Percentiles rank a stretch among this genome's conserved stretches.
phyloP scores from a whole-genome alignment of 2,329 filamentous ascomycete species.

The Chrysoporthe cubensis region DNA sequence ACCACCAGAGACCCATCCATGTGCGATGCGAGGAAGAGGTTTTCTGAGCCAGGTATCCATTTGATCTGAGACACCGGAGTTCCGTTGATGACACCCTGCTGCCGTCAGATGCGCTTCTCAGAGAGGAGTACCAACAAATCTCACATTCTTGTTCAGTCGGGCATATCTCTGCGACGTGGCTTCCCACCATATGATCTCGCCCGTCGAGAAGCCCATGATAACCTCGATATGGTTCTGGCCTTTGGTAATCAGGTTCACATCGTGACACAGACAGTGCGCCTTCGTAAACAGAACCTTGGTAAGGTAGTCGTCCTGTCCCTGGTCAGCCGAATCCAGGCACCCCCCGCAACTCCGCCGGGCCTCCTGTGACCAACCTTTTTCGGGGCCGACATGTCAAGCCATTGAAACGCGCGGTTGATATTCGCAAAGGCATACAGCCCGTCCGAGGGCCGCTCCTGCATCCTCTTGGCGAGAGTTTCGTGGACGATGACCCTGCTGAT shows the following conservation, averaged over 20 bases:
- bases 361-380: conserved; percentile 53
- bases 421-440: conserved; percentile 93
- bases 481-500: conserved; percentile 95
- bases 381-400: conserved; percentile 84
- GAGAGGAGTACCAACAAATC: conserved; percentile 30
- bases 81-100: conserved; percentile 79
- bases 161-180: conserved; percentile 95
- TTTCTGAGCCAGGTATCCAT: conserved; percentile 95
- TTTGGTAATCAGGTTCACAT: conserved; percentile 85
- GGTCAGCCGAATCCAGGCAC: conserved; percentile 33
- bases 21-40: conserved; percentile 87
- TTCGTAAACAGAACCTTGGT: conserved; percentile 98
- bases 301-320: conserved; percentile 75
- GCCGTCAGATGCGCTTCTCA: conserved; percentile 28
- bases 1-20: conserved; percentile 90
- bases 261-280: conserved; percentile 92
- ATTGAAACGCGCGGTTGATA: conserved; percentile 93
- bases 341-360: neutral
- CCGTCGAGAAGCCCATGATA: conserved; percentile 93
- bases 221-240: conserved; percentile 81
- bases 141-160: conserved; percentile 90
- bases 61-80: conserved; percentile 84
- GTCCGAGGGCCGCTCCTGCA: conserved; percentile 77
- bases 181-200: conserved; percentile 98
- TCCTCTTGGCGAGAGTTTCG: conserved; percentile 75